Evolutionary conservation across 2,329 filamentous ascomycete species (phyloP).

Genomic region (Mycosphaerella sp.): DNA sequence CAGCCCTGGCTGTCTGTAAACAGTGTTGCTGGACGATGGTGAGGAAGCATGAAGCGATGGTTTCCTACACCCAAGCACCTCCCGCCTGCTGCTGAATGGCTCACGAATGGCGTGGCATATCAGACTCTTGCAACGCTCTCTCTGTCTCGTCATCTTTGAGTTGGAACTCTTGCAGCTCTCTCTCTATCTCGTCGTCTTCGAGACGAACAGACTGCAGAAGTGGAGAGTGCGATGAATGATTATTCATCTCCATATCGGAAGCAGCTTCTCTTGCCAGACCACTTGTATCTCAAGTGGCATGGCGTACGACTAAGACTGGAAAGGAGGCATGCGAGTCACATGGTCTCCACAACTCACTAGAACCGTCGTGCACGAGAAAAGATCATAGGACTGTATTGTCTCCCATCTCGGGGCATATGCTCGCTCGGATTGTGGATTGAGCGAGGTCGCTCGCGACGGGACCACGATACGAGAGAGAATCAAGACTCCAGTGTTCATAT

Average conservation of each 20-base stretch:
- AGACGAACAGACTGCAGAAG: no score
- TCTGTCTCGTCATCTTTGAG: no score
- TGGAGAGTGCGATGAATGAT: not conserved
- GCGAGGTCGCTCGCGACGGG: not conserved
- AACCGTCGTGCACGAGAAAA: not conserved
- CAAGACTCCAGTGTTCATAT: not conserved
- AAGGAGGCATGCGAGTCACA: no score
- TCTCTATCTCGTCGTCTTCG: no score
- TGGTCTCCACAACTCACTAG: no score
- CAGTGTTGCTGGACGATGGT: not conserved
- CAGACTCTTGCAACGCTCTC: no score
- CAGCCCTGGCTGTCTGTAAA: no score
- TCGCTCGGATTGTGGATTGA: not conserved
- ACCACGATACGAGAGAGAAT: not conserved
- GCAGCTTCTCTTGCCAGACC: not conserved
- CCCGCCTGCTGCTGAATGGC: no score
- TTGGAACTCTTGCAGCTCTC: no score
- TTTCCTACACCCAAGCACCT: not conserved
- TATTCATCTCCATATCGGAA: not conserved
- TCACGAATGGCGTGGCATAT: no score
- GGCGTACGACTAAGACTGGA: not conserved
- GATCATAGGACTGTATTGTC: not conserved
- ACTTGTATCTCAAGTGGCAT: not conserved
- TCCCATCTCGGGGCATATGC: not conserved
- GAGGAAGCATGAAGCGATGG: not conserved